These are phyloP conservation scores for Typha latifolia DNA, from an alignment of 176 grass and related monocot species.

Conservation along the genomic window DNA sequence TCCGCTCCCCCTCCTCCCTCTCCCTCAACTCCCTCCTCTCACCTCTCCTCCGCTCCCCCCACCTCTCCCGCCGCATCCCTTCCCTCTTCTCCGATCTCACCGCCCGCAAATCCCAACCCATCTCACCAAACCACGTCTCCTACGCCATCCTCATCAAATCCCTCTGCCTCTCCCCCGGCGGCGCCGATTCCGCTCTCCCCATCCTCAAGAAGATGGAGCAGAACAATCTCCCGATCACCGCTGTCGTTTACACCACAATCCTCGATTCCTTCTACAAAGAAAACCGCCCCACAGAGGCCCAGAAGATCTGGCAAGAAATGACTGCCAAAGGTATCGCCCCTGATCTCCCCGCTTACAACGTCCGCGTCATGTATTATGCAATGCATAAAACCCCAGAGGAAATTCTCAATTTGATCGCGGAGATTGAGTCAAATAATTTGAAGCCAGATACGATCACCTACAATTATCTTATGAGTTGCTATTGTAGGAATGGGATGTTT, in stretches of 20 bases:
- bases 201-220: conserved; percentile 34
- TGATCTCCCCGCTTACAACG: conserved; percentile 33
- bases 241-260: conserved; percentile 32
- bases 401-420: conserved; percentile 21
- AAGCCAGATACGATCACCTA: conserved; percentile 34
- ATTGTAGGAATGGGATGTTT: conserved; percentile 20
- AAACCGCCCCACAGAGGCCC: conserved; percentile 18
- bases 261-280: conserved; percentile 45
- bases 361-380: conserved; percentile 22
- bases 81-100: conserved; percentile 26
- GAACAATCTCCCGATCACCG: conserved; percentile 14
- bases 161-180: conserved; percentile 22
- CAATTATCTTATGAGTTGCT: conserved; percentile 26
- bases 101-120: background rate
- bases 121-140: conserved; percentile 22
- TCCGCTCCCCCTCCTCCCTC: conserved; percentile 13
- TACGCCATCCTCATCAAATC: conserved; percentile 41
- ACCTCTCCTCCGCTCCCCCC: conserved; percentile 24
- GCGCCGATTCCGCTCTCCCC: conserved; percentile 19
- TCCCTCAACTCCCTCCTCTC: conserved; percentile 38
- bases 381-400: conserved; percentile 11
- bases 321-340: conserved; percentile 22
- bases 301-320: conserved; percentile 42
- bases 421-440: conserved; percentile 21
- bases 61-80: conserved; percentile 19